phyloP scores from a whole-genome alignment of 1,284 basidiomycete species.

The Inonotus obliquus region DNA sequence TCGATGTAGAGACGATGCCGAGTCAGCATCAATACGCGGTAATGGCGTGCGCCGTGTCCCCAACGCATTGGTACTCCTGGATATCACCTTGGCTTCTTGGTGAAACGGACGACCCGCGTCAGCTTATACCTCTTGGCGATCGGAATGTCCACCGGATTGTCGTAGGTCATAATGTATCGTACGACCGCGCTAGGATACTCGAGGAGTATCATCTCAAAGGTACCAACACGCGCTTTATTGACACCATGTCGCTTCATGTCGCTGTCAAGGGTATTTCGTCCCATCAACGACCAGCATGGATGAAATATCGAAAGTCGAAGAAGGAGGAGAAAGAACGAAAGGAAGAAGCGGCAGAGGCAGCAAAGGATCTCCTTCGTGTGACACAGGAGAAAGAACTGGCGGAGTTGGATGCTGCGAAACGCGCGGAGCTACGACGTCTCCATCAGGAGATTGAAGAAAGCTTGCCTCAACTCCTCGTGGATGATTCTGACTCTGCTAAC shows the following conservation, averaged over 20 bases:
- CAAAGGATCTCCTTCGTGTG: constrained; percentile 44
- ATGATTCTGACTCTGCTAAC: constrained; percentile 35
- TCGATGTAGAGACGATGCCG: constrained; percentile 95
- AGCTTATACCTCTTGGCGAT: constrained; percentile 74
- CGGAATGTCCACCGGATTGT: constrained; percentile 55
- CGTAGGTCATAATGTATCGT: constrained; percentile 94
- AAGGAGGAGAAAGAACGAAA: constrained; percentile 45
- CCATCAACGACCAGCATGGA: constrained; percentile 92
- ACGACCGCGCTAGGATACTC: constrained; percentile 79
- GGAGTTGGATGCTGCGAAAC: constrained; percentile 30
- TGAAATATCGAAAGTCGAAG: constrained; percentile 72
- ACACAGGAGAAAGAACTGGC: constrained; percentile 42
- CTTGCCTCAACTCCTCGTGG: constrained; percentile 37
- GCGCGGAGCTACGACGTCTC: constrained; percentile 29
- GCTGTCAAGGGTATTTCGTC: constrained; percentile 94
- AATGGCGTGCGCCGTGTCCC: constrained; percentile 86
- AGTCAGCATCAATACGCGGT: constrained; percentile 77
- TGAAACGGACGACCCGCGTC: constrained; percentile 56
- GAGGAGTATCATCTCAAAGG: constrained; percentile 81
- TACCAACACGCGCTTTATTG: constrained; percentile 81
- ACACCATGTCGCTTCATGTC: constrained; percentile 95
- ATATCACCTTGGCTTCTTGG: constrained; percentile 90
- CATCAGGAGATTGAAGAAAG: constrained; percentile 34
- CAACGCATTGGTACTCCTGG: constrained; percentile 93
- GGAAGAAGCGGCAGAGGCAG: constrained; percentile 55